Conservation (phyloP, 768 basidiomycete genomes). For the Leccinum truebloodii region DNA sequence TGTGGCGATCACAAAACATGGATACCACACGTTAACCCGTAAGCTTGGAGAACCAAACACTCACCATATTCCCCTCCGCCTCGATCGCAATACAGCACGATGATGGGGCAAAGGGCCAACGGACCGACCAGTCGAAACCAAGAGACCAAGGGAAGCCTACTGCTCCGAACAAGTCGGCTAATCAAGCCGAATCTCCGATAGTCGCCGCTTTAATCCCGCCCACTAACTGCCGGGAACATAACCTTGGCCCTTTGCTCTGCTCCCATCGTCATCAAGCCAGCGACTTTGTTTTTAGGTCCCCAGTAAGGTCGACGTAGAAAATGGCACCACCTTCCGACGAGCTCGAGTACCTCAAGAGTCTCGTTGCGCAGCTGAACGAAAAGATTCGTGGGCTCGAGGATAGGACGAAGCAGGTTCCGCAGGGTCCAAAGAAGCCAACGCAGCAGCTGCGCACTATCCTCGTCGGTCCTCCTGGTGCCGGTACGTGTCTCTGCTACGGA, state of each 20-base stretch:
- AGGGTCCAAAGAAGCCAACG: constrained; percentile 57
- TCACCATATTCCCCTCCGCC: background rate
- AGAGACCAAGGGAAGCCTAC: background rate
- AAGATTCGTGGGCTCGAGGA: constrained; percentile 84
- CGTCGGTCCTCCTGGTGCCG: constrained; percentile 95
- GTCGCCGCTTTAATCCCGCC: constrained; percentile 28
- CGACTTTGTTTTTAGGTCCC: background rate
- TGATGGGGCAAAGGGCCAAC: background rate
- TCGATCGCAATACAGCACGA: background rate
- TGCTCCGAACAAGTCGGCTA: background rate
- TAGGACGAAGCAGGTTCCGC: constrained; percentile 52
- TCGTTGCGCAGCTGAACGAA: constrained; percentile 86
- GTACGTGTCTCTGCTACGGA: constrained; percentile 44
- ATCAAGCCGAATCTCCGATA: constrained; percentile 11
- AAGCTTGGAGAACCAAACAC: background rate
- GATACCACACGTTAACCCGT: background rate
- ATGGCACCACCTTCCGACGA: constrained; percentile 70
- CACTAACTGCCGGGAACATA: constrained; percentile 3
- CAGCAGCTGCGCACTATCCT: constrained; percentile 88
- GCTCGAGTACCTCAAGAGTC: constrained; percentile 91
- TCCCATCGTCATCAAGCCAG: background rate
- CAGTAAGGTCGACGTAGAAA: constrained; percentile 9
- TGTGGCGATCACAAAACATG: background rate
- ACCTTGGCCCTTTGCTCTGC: constrained; percentile 2
- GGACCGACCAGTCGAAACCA: background rate